phyloP scores from a whole-genome alignment of 352 stramenopile genomes.

The Phytopythium kandeliae region DNA sequence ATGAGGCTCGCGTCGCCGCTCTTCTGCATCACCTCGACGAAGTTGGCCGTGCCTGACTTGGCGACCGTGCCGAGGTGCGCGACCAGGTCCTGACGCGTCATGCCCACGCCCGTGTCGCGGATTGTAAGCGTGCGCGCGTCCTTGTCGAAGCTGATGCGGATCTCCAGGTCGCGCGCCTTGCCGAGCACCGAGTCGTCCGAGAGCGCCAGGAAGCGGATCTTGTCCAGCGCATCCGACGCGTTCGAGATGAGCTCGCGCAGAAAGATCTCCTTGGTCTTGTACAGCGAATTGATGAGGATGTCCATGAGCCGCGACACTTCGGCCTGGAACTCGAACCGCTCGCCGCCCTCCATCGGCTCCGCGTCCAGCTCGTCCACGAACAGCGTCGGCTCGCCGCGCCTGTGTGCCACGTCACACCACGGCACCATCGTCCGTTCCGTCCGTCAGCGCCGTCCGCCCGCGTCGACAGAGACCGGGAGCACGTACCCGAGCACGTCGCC shows the following conservation, averaged over 20 bases:
- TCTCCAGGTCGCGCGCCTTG: slow-evolving; percentile 90
- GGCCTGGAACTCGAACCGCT: slow-evolving; percentile 93
- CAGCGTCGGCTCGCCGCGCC: slow-evolving; percentile 26
- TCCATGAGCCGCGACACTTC: slow-evolving; percentile 99
- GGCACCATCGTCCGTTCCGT: no score
- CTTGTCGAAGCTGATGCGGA: slow-evolving; percentile 96
- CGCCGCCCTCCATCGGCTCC: slow-evolving; percentile 36
- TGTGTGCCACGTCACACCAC: no score
- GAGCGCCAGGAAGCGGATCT: slow-evolving; percentile 97
- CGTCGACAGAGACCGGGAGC: neutral
- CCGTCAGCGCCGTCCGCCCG: no score
- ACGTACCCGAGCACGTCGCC: slow-evolving; percentile 38
- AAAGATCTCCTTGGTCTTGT: slow-evolving; percentile 99
- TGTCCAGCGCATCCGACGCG: slow-evolving; percentile 98
- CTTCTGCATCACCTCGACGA: slow-evolving; percentile 94
- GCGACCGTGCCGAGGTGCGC: slow-evolving; percentile 96
- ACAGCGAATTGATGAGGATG: slow-evolving; percentile 99
- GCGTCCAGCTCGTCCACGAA: slow-evolving; percentile 42
- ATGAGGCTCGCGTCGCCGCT: slow-evolving; percentile 94
- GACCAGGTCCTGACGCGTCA: slow-evolving; percentile 98
- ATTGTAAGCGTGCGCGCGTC: slow-evolving; percentile 97
- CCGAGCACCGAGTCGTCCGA: slow-evolving; percentile 81
- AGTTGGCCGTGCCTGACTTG: slow-evolving; percentile 98
- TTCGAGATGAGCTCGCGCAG: slow-evolving; percentile 99
- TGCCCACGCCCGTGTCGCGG: slow-evolving; percentile 97